Base-by-base conservation (phyloP, 1,284 basidiomycete genomes). In the Sporisorium sorghi region DNA sequence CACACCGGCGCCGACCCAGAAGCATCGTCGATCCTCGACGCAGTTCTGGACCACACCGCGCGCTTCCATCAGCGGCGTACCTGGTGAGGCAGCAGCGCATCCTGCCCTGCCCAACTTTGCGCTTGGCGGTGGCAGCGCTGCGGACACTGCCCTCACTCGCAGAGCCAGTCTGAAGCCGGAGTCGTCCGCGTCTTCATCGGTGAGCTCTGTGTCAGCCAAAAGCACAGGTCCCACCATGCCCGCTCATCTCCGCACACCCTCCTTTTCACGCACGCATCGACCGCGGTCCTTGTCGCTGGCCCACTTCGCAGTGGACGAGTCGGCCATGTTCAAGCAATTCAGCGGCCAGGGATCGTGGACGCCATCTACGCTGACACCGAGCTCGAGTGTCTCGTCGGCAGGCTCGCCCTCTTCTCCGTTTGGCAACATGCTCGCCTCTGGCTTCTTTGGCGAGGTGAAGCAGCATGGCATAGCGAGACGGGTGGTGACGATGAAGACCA, bases 11-110 rank as follows among this genome's bases (percentile, higher is more conserved):
- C 70, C 64, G 11, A 54, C 49, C 4, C 70, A 63, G 44, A 59
- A 66, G 32, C 67, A 75, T 44, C 62, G 72, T 24, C 60, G 72
- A 32, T 54, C 66, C 3, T 70, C 66, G 30, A 74, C 62, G 17
- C 66, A 70, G 35, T 75, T 67, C 42, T 70, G 72, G 66, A 75
- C 72, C 11, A 28, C 67, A 11, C 63, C 72, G 19, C 58, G 67
- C 6, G 55, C 57, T 6, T 63, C 70, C 3, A 60, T 59, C 57
- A 56, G 59, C 40, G 47, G 42, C 19, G 26, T 21, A 4, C 33
- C 57, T 10, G 30, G 32, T 24, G 56, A 68, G 5, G 26, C 49
- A 1, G 8, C 44, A 14, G 3, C 39, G 24, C 58, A 58, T 0
- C 57, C 64, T n/a, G 42, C 60, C 5, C 33, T 73, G 32, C 56